Percentiles rank a stretch among this genome's conserved stretches.
Conservation (phyloP, 441 rosid species). For the Populus hybrid region DNA sequence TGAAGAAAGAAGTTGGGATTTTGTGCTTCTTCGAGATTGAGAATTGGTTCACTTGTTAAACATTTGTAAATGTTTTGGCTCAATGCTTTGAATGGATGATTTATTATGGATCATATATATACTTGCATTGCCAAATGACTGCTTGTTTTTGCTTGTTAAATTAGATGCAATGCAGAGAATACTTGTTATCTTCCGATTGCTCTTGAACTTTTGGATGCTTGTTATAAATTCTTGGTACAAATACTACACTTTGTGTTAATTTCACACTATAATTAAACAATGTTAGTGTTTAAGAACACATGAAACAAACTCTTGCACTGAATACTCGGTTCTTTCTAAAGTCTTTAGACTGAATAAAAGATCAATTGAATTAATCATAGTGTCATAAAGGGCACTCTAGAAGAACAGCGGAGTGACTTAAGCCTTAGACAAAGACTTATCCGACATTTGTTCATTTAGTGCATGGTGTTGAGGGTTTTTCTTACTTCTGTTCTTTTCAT, state of each 20-base stretch:
- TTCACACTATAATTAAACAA: background rate
- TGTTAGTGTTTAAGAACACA: background rate
- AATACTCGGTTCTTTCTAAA: background rate
- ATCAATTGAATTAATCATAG: background rate
- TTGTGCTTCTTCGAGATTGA: background rate
- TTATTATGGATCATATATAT: background rate
- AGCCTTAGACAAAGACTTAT: background rate
- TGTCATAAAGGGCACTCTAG: too few relatives aligned
- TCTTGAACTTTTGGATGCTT: too few relatives aligned
- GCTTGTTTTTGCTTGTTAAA: background rate
- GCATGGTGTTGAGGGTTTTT: too few relatives aligned
- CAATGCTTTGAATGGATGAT: background rate
- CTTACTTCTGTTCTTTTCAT: background rate
- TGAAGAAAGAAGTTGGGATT: background rate
- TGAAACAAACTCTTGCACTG: background rate
- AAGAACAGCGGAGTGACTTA: background rate
- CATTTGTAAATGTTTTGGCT: background rate
- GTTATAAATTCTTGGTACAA: too few relatives aligned
- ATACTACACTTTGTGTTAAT: background rate
- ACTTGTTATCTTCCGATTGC: background rate
- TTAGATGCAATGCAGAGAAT: background rate
- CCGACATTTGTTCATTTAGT: background rate
- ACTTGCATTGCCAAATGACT: background rate
- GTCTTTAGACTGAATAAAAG: background rate
- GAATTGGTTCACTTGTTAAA: background rate